A percentile compares a stretch with the other conserved stretches of the same genome.
phyloP scores from a whole-genome alignment of 2,329 filamentous ascomycete genomes.

The Didymella pomorum region DNA sequence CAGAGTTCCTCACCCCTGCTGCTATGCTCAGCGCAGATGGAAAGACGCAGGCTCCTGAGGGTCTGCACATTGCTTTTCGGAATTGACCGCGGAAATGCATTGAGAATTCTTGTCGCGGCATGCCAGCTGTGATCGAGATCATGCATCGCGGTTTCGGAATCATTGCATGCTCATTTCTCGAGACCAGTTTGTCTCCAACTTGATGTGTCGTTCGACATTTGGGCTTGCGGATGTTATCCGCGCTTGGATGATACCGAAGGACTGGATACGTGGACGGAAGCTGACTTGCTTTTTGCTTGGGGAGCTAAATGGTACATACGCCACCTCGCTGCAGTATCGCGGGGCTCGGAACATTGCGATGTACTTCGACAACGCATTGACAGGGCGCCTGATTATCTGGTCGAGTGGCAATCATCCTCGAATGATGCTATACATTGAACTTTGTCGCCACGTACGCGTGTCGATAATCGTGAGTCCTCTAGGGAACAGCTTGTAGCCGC shows the following conservation, averaged over 20 bases:
- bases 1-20: constrained; percentile 7
- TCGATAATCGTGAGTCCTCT: background rate
- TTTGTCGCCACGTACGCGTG: background rate
- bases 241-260: constrained; percentile 30
- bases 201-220: background rate
- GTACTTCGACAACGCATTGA: background rate
- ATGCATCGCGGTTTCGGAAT: constrained; percentile 7
- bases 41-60: constrained; percentile 8
- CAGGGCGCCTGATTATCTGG: background rate
- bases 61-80: constrained; percentile 7
- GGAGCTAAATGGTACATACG: constrained; percentile 13
- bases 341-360: constrained; percentile 20
- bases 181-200: background rate
- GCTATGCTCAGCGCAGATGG: constrained; percentile 6
- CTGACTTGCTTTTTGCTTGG: constrained; percentile 24
- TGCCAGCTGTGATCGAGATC: constrained; percentile 5
- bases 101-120: background rate
- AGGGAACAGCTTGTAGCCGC: background rate
- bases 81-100: background rate
- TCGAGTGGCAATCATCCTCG: background rate
- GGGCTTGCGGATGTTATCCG: constrained; percentile 8
- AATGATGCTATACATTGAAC: background rate
- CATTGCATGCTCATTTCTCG: constrained; percentile 5
- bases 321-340: constrained; percentile 27
- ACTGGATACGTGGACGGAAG: constrained; percentile 20